Conservation (phyloP, 2,329 filamentous ascomycete genomes). For the Cordyceps sp. region DNA sequence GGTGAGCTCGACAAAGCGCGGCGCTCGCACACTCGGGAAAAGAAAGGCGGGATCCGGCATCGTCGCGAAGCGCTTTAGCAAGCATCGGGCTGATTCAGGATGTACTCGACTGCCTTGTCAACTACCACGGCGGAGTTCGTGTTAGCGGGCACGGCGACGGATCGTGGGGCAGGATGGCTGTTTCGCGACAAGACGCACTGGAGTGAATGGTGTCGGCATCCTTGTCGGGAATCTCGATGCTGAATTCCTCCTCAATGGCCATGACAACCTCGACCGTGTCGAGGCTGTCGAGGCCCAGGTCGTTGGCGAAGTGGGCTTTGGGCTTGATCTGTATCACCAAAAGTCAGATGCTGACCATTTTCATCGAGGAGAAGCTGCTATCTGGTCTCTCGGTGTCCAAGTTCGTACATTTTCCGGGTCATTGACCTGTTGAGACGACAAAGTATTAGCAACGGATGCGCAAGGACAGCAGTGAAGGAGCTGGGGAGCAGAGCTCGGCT, state of each 20-base stretch:
- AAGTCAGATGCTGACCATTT: not conserved
- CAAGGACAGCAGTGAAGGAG: too few species aligned
- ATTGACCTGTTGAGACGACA: constrained; percentile 38
- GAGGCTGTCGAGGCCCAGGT: constrained; percentile 90
- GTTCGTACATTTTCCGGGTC: constrained; percentile 43
- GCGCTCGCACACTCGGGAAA: not conserved
- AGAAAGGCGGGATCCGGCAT: not conserved
- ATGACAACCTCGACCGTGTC: constrained; percentile 99
- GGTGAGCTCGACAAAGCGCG: too few species aligned
- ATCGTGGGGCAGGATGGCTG: not conserved
- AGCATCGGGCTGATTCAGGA: constrained; percentile 83
- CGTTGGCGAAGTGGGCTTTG: constrained; percentile 84
- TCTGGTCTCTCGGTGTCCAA: not conserved
- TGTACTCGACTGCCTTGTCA: constrained; percentile 89
- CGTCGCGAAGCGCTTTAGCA: constrained; percentile 26
- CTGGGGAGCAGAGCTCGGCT: too few species aligned
- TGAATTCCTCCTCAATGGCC: constrained; percentile 90
- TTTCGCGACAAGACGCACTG: constrained; percentile 39
- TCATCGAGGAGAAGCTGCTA: not conserved
- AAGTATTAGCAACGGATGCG: not conserved
- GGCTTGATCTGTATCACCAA: constrained; percentile 50
- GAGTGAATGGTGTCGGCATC: constrained; percentile 89
- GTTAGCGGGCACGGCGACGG: too few species aligned
- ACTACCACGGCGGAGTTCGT: constrained; percentile 37
- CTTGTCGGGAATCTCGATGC: constrained; percentile 97